Base-by-base conservation (phyloP, 495 filamentous ascomycete species). In the Aspergillus saccharolyticus region DNA sequence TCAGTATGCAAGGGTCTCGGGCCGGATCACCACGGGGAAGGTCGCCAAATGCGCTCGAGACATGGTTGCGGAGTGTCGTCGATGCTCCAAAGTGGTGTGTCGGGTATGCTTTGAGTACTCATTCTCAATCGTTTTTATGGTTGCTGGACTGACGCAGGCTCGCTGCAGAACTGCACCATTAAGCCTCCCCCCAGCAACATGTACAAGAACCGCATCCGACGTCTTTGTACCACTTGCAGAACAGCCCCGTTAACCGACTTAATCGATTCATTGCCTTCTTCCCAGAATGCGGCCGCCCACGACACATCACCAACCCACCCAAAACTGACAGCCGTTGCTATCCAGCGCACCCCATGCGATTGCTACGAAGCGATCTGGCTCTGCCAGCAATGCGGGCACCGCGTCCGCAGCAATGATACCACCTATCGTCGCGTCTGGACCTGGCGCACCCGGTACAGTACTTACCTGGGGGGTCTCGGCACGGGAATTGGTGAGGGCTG, bases 401-500 rank as follows among this genome's bases (percentile, higher is more conserved):
- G 78, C 14, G 80, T 94, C 42, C 78, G 83, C 21, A 81, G 76
- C 44, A 80, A 80, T 17, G 90, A 96, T 65, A 81, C 79, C 15
- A 87, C 85, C 25, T 96, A 96, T 70, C 75, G 80, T 42, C 85
- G 88, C 39, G 86, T 90, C 39, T 96, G 91, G 91, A 83, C 77
- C 19, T 96, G 91, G 91, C 86, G 91, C 18, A 90, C 83, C 20
- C 82, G 88, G n/a, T 96, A 95, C 72, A 84, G 85, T 47, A 84
- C 85, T 18, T 85, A 83, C 28, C 86, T 91, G 0, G 89, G 90
- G 14, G 89, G 89, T 0, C 73, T 95, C 0, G 90, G 91, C 3
- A 90, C 88, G 1, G 91, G 91, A 16, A 92, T 94, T 48, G 89
- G 90, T 44, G 90, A 95, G 64, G 91, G 91, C 54, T 83, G 89